phyloP scores from a whole-genome alignment of 2,329 filamentous ascomycete species.

The Pyricularia sp. region DNA sequence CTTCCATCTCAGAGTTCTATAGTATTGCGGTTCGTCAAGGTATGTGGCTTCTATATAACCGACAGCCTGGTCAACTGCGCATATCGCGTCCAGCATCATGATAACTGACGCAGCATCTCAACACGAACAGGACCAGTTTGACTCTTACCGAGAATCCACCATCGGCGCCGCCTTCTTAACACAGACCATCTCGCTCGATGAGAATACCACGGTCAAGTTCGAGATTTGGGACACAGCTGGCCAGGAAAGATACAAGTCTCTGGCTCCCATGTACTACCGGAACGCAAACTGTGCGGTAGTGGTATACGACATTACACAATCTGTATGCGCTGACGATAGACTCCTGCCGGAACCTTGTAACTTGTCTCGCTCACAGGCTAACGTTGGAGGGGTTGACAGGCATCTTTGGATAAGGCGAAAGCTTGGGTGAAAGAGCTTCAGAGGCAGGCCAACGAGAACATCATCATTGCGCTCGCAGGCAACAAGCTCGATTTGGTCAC shows the following conservation, averaged over 20 bases:
- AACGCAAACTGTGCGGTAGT: slow-evolving; percentile 99
- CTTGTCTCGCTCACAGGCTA: not conserved
- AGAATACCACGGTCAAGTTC: slow-evolving; percentile 98
- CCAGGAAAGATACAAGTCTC: slow-evolving; percentile 97
- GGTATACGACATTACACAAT: slow-evolving; percentile 98
- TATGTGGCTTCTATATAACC: slow-evolving; percentile 29
- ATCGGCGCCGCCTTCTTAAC: slow-evolving; percentile 98
- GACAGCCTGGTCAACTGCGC: not conserved
- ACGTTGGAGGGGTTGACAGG: slow-evolving; percentile 37
- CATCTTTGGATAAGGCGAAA: slow-evolving; percentile 97
- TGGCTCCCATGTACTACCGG: slow-evolving; percentile 98
- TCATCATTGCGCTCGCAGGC: slow-evolving; percentile 94
- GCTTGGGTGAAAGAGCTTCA: slow-evolving; percentile 99
- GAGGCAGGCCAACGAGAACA: slow-evolving; percentile 98
- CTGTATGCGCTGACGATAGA: slow-evolving; percentile 49
- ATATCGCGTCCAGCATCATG: not conserved
- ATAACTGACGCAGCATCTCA: slow-evolving; percentile 2
- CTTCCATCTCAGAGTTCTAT: slow-evolving; percentile 67
- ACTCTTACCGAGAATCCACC: slow-evolving; percentile 91
- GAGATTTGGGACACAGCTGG: slow-evolving; percentile 99
- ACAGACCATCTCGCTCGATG: slow-evolving; percentile 96
- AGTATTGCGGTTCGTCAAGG: slow-evolving; percentile 96
- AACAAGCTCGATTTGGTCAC: slow-evolving; percentile 97
- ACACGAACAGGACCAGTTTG: slow-evolving; percentile 80
- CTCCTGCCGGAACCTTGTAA: slow-evolving; percentile 1